Evolutionary conservation across 2,329 filamentous ascomycete genomes (phyloP).

Genomic region (Cladosporium sp.): DNA sequence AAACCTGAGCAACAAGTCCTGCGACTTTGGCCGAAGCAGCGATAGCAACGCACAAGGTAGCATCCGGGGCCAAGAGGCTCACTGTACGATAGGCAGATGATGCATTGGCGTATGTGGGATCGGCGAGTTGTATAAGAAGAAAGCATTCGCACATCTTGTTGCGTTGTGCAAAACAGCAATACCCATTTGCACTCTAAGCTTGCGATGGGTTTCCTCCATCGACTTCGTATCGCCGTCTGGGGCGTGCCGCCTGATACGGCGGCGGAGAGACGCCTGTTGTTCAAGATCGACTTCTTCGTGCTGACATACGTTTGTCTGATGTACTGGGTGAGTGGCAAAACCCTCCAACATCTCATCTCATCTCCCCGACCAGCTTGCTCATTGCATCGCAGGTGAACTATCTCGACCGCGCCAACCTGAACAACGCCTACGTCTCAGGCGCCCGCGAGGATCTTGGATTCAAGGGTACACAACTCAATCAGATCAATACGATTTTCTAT

Average conservation of each 20-base stretch:
- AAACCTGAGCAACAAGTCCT: neutral
- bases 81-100: neutral
- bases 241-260: slow-evolving; percentile 23
- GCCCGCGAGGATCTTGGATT: slow-evolving; percentile 51
- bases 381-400: slow-evolving; percentile 18
- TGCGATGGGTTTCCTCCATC: slow-evolving; percentile 22
- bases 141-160: neutral
- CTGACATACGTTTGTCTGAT: slow-evolving; percentile 37
- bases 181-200: neutral
- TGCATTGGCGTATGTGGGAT: neutral
- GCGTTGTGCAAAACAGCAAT: neutral
- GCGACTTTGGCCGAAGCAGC: neutral
- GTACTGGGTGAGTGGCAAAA: slow-evolving; percentile 26
- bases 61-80: neutral
- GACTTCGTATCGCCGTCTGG: slow-evolving; percentile 22
- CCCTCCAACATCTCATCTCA: neutral
- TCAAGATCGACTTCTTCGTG: slow-evolving; percentile 32
- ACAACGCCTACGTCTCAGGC: slow-evolving; percentile 53
- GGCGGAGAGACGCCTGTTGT: slow-evolving; percentile 20
- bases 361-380: neutral
- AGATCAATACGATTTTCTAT: slow-evolving; percentile 31
- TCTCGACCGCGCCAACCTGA: slow-evolving; percentile 50
- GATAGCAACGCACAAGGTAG: neutral
- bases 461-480: slow-evolving; percentile 47
- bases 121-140: neutral